Evolutionary conservation across 2,329 filamentous ascomycete species (phyloP).

Genomic region (Aspergillus phoenicis): DNA sequence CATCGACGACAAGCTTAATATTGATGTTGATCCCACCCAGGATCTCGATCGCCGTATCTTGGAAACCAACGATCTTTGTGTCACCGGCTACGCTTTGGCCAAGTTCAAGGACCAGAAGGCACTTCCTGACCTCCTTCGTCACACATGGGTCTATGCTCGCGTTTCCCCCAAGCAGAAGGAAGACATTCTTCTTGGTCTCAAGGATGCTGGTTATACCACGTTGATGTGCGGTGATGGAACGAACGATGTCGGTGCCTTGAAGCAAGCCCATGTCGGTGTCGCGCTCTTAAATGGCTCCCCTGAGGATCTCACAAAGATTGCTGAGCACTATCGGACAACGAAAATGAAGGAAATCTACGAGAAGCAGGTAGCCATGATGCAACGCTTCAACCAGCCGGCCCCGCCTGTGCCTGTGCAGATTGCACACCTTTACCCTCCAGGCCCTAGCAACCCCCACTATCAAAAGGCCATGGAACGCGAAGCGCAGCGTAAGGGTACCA

Average conservation of each 20-base stretch:
- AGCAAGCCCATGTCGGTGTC: constrained; percentile 96
- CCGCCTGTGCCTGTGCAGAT: constrained; percentile 93
- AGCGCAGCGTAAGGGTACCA: constrained; percentile 73
- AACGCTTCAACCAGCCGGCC: constrained; percentile 87
- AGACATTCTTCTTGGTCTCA: constrained; percentile 93
- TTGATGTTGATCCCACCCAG: constrained; percentile 80
- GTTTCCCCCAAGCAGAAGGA: constrained; percentile 99
- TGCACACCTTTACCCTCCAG: constrained; percentile 90
- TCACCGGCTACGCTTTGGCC: constrained; percentile 89
- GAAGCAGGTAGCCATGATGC: constrained; percentile 90
- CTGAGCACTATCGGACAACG: constrained; percentile 88
- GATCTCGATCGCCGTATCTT: constrained; percentile 80
- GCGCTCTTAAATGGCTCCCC: constrained; percentile 92
- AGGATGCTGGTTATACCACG: constrained; percentile 96
- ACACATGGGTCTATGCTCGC: constrained; percentile 97
- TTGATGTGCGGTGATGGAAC: constrained; percentile 98
- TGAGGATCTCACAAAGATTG: constrained; percentile 87
- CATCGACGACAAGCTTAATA: constrained; percentile 84
- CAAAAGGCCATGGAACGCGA: constrained; percentile 88
- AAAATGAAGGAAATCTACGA: constrained; percentile 99
- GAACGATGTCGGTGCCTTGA: constrained; percentile 95
- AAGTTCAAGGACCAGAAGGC: constrained; percentile 83
- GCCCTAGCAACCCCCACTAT: constrained; percentile 89
- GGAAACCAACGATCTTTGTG: constrained; percentile 84
- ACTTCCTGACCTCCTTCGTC: constrained; percentile 75